Conservation (phyloP, 768 basidiomycete species). For the Russula abietina region DNA sequence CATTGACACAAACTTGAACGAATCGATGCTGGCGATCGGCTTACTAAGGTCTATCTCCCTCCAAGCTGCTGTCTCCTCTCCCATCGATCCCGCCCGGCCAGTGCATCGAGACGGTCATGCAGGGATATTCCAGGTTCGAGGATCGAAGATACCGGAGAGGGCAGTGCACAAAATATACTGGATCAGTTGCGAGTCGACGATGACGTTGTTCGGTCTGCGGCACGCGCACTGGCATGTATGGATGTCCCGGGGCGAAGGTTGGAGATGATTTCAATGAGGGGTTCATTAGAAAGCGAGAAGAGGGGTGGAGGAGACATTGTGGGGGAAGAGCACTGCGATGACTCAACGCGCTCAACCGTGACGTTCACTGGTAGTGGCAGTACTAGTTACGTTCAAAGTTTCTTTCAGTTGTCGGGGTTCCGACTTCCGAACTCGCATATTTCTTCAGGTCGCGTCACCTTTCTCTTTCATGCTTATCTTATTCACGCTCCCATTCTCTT, state of each 20-base stretch:
- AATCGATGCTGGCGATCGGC: background rate
- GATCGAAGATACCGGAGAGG: constrained; percentile 13
- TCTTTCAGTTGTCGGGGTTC: too few relatives aligned
- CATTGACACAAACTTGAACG: too few relatives aligned
- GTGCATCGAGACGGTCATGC: background rate
- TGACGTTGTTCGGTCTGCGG: constrained; percentile 1
- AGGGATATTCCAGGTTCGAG: constrained; percentile 8
- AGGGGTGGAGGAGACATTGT: constrained; percentile 4
- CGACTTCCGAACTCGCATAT: too few relatives aligned
- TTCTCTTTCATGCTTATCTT: too few relatives aligned
- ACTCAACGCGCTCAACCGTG: too few relatives aligned
- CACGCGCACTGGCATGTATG: background rate
- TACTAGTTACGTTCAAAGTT: too few relatives aligned
- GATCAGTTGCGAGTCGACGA: background rate
- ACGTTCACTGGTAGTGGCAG: too few relatives aligned
- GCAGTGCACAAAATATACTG: constrained; percentile 6
- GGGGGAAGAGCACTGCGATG: background rate
- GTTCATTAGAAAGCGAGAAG: constrained; percentile 13
- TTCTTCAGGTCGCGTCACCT: too few relatives aligned
- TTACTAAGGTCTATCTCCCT: background rate
- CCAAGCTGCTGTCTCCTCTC: constrained; percentile 1
- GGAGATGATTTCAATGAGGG: constrained; percentile 3
- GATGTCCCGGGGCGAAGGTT: constrained; percentile 4
- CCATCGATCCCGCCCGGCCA: constrained; percentile 4
- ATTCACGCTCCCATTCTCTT: too few relatives aligned